Base-by-base conservation (phyloP, 2,329 filamentous ascomycete genomes). In the Madurella fahalii region DNA sequence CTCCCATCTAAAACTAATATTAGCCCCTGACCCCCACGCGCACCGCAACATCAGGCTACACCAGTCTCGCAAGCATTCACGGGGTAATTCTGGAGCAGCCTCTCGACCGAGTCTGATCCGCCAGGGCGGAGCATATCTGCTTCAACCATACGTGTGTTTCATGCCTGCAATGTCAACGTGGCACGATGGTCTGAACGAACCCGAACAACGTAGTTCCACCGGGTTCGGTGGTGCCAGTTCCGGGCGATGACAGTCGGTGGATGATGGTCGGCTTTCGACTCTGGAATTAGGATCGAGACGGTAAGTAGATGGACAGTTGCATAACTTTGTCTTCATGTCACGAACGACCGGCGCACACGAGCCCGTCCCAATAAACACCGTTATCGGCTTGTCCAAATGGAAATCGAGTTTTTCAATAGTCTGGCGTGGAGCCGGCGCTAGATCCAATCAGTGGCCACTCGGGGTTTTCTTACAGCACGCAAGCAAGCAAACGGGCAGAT, bases 341-440 rank as follows among this genome's bases (percentile, higher is more conserved):
- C 37, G 37, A 30, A 43, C n/a, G 39, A 12, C 40, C 40, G 20
- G 18, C n/a, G 12, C 37, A 25, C 25, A 7, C 25, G 25, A 25
- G 25, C 25, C 25, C 25, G 25, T 25, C 7, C 34, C 43, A 44
- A 20, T 16, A 41, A 41, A 42, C 32, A 31, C 37, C 25, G 41
- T 40, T 39, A n/a, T 40, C 40, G 47, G 47, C 44, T 34, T 42
- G 18, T 50, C 32, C 25, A 25, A 25, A 46, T 43, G 40, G 55
- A 52, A 52, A 54, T 53, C 54, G 39, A 20, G 18, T 32, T 53
- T 34, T 25, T 43, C 45, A 50, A 57, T 57, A 53, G 47, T 37
- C 17, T 31, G 8, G 41, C 18, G 32, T 32, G 42, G 54, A 40
- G 42, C 15, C 18, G 32, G 48, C 11, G 13, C 31, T 43, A 30